phyloP scores from a whole-genome alignment of 2,329 filamentous ascomycete species.

The Shiraia sp. region DNA sequence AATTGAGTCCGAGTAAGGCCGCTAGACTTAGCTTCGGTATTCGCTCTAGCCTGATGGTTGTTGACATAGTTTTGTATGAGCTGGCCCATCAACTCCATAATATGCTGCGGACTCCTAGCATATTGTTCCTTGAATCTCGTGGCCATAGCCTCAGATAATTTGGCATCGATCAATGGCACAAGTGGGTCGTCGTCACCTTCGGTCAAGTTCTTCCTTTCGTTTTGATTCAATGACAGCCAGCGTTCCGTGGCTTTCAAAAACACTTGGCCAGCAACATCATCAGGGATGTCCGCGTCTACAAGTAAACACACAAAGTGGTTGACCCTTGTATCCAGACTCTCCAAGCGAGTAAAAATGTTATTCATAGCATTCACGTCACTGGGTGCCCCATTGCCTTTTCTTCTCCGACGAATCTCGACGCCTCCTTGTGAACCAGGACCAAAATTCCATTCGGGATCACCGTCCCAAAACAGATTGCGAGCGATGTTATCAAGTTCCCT shows the following conservation, averaged over 20 bases:
- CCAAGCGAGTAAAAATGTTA: slow-evolving; percentile 65
- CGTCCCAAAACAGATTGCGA: slow-evolving; percentile 60
- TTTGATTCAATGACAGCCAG: slow-evolving; percentile 53
- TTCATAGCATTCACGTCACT: slow-evolving; percentile 63
- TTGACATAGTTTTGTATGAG: slow-evolving; percentile 55
- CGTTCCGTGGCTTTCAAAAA: slow-evolving; percentile 63
- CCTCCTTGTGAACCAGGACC: slow-evolving; percentile 50
- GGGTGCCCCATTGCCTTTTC: slow-evolving; percentile 86
- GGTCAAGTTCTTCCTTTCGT: slow-evolving; percentile 18
- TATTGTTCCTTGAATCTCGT: slow-evolving; percentile 65
- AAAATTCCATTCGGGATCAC: slow-evolving; percentile 60
- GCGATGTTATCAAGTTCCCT: slow-evolving; percentile 57
- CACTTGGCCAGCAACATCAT: slow-evolving; percentile 60
- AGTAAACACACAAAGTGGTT: slow-evolving; percentile 43
- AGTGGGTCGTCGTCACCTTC: slow-evolving; percentile 49
- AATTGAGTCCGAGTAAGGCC: slow-evolving; percentile 33
- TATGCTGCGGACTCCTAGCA: slow-evolving; percentile 65
- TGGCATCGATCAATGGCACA: slow-evolving; percentile 59
- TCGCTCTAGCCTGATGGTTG: slow-evolving; percentile 52
- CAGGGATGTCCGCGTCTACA: slow-evolving; percentile 54
- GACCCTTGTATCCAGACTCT: slow-evolving; percentile 30
- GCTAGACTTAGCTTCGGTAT: slow-evolving; percentile 11
- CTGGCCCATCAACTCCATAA: slow-evolving; percentile 66
- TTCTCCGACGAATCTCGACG: slow-evolving; percentile 58
- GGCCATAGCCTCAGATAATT: slow-evolving; percentile 68